phyloP scores from a whole-genome alignment of 768 basidiomycete genomes.

The Tephrocybe sp. region DNA sequence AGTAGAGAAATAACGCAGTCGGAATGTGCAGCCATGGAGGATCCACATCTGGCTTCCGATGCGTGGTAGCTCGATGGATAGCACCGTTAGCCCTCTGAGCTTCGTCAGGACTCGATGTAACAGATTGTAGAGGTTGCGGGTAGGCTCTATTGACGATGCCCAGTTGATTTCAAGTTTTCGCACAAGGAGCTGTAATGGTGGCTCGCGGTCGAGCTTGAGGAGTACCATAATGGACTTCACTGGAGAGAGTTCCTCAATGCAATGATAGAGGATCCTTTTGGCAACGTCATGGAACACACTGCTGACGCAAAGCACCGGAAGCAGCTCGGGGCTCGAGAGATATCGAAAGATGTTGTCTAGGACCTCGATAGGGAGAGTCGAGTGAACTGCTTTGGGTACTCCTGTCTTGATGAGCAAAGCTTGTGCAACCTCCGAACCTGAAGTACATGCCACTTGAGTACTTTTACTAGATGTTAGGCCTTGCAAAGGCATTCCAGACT shows the following conservation, averaged over 20 bases:
- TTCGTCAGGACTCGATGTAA: slow-evolving; percentile 41
- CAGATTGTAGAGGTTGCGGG: slow-evolving; percentile 47
- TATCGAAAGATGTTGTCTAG: slow-evolving; percentile 26
- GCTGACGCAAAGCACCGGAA: slow-evolving; percentile 23
- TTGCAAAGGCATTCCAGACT: not conserved
- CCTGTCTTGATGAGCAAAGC: not conserved
- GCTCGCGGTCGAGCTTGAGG: slow-evolving; percentile 35
- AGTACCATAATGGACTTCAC: slow-evolving; percentile 34
- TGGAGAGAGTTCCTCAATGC: slow-evolving; percentile 32
- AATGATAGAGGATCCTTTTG: slow-evolving; percentile 27
- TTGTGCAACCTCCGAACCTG: not conserved
- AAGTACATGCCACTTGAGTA: not conserved
- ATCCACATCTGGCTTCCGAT: slow-evolving; percentile 45
- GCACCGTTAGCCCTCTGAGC: slow-evolving; percentile 36
- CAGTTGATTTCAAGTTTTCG: slow-evolving; percentile 47
- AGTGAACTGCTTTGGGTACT: slow-evolving; percentile 4
- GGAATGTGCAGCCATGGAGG: slow-evolving; percentile 41
- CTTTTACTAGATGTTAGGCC: not conserved
- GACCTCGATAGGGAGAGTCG: slow-evolving; percentile 31
- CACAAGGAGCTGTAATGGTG: slow-evolving; percentile 38
- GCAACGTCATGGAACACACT: slow-evolving; percentile 27
- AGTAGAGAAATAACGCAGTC: slow-evolving; percentile 47
- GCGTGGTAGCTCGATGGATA: slow-evolving; percentile 50
- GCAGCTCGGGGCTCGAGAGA: slow-evolving; percentile 20
- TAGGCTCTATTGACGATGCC: slow-evolving; percentile 27